Conservation (phyloP, 768 basidiomycete species). For the Galerina marginata region DNA sequence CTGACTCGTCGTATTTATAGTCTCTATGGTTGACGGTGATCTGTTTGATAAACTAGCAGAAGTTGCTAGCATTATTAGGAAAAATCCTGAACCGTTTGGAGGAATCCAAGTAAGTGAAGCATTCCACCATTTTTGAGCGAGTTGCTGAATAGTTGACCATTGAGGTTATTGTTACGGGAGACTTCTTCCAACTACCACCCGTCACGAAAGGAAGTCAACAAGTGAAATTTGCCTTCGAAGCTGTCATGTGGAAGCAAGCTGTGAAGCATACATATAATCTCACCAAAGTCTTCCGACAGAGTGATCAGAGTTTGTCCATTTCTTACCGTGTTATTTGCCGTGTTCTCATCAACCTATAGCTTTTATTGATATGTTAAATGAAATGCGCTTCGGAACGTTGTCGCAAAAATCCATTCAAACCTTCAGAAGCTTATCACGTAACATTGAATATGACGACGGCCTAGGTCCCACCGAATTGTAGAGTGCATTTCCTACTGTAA, state of each 20-base stretch:
- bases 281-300: conserved; percentile 94
- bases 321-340: neutral
- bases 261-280: conserved; percentile 89
- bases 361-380: conserved; percentile 96
- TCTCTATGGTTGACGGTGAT: conserved; percentile 96
- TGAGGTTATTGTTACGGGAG: conserved; percentile 90
- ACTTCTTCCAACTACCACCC: conserved; percentile 98
- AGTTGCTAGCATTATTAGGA: conserved; percentile 70
- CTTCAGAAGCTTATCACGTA: conserved; percentile 73
- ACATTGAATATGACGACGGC: conserved; percentile 79
- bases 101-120: conserved; percentile 77
- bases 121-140: neutral
- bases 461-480: conserved; percentile 92
- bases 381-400: conserved; percentile 92
- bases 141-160: neutral
- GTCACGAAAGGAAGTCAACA: conserved; percentile 65
- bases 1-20: conserved; percentile 44
- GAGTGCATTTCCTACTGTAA: conserved; percentile 27
- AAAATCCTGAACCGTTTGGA: conserved; percentile 78
- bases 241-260: conserved; percentile 72
- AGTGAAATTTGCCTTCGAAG: conserved; percentile 94
- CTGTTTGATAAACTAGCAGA: conserved; percentile 88
- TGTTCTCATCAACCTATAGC: conserved; percentile 45
- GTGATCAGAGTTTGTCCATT: conserved; percentile 73
- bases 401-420: conserved; percentile 65